These are phyloP conservation scores for Talaromyces sp. DNA, from an alignment of 2,329 filamentous ascomycete species.

Conservation along the genomic window DNA sequence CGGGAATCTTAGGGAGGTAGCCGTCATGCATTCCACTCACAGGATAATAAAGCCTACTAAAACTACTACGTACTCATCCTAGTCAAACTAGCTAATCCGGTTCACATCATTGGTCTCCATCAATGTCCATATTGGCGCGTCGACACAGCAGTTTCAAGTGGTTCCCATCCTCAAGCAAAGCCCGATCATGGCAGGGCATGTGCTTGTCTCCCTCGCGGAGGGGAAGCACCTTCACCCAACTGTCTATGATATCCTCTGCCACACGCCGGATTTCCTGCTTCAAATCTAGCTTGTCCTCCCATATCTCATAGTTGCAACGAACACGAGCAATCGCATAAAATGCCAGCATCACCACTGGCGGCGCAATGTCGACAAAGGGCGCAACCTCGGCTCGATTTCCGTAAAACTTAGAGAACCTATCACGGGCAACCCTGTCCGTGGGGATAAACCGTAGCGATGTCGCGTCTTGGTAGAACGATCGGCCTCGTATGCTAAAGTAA, in stretches of 20 bases:
- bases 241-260: conserved; percentile 7
- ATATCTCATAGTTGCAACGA: conserved; percentile 3
- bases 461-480: conserved; percentile 6
- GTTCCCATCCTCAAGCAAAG: neutral
- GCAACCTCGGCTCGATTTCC: conserved; percentile 4
- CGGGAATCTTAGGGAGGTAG: neutral
- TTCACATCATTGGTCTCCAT: neutral
- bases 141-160: conserved; percentile 4
- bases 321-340: conserved; percentile 9
- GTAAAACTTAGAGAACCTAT: conserved; percentile 8
- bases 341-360: neutral
- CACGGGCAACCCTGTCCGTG: neutral
- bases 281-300: conserved; percentile 4
- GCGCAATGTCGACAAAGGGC: conserved; percentile 5
- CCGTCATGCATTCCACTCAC: too few relatives aligned
- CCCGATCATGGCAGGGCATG: neutral
- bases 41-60: neutral
- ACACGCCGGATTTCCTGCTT: conserved; percentile 4
- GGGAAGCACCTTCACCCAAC: conserved; percentile 4
- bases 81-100: neutral
- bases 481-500: neutral
- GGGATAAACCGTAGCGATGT: conserved; percentile 4
- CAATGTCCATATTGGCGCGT: neutral
- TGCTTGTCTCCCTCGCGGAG: neutral
- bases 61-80: neutral